Evolutionary conservation across 2,329 filamentous ascomycete genomes (phyloP).

Genomic region (Penicillium corylophilum): DNA sequence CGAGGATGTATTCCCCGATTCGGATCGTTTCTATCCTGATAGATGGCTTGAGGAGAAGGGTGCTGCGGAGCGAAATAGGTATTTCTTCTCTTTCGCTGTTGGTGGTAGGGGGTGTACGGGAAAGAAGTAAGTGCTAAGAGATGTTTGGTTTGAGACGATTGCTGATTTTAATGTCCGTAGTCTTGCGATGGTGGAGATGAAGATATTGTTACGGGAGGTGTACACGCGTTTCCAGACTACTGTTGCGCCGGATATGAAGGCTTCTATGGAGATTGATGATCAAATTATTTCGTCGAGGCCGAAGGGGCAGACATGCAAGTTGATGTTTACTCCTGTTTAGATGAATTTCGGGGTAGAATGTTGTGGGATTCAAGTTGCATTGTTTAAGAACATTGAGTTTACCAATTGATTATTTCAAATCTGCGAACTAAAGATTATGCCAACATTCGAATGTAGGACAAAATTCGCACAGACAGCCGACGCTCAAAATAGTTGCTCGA

Average conservation of each 20-base stretch:
- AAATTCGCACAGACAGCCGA: neutral
- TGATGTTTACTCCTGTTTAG: conserved; percentile 35
- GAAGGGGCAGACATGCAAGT: conserved; percentile 57
- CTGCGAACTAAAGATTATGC: neutral
- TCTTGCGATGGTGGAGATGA: conserved; percentile 68
- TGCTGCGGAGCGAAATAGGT: conserved; percentile 45
- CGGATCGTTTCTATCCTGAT: conserved; percentile 33
- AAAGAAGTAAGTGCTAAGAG: conserved; percentile 54
- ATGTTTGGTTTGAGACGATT: neutral
- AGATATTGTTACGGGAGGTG: conserved; percentile 60
- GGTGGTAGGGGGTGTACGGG: conserved; percentile 61
- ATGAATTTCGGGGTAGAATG: neutral
- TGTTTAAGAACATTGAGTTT: neutral
- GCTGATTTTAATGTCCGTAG: conserved; percentile 30
- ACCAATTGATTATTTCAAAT: neutral
- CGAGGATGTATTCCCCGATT: conserved; percentile 29
- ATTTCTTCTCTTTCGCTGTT: conserved; percentile 66
- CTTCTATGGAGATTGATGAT: conserved; percentile 64
- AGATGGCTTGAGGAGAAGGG: conserved; percentile 38
- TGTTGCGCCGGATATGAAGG: conserved; percentile 53
- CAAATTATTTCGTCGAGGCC: conserved; percentile 67
- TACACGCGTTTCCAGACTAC: conserved; percentile 59
- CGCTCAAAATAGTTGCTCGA: conserved; percentile 1
- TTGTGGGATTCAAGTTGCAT: neutral
- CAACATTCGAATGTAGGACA: neutral